These are phyloP conservation scores for Kalanchoe fedtschenkoi DNA, from an alignment of 164 flowering plant species.

Conservation along the genomic window DNA sequence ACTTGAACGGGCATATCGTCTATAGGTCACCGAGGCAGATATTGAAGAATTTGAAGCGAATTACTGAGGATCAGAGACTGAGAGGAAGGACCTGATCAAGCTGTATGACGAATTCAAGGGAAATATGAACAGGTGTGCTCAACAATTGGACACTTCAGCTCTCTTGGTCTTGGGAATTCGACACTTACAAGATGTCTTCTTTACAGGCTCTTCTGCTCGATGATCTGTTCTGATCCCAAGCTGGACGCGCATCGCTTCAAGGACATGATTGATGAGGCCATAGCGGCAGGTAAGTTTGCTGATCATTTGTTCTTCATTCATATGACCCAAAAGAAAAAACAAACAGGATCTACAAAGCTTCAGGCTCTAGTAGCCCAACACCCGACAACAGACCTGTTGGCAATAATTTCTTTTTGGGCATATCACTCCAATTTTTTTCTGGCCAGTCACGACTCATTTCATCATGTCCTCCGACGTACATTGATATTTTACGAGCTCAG, in stretches of 20 bases:
- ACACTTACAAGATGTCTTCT: neutral
- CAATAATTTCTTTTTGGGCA: too few species aligned
- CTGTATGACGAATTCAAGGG: constrained; percentile 69
- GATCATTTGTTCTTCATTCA: neutral
- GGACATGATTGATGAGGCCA: constrained; percentile 81
- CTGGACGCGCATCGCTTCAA: constrained; percentile 95
- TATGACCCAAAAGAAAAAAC: neutral
- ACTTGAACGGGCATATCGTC: neutral
- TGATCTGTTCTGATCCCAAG: constrained; percentile 90
- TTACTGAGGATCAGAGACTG: constrained; percentile 87
- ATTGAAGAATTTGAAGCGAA: constrained; percentile 91
- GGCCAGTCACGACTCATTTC: too few species aligned
- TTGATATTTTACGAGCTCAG: too few species aligned
- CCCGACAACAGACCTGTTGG: too few species aligned
- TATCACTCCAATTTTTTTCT: too few species aligned
- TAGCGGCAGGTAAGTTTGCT: constrained; percentile 51
- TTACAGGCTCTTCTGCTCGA: constrained; percentile 81
- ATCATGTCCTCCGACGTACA: too few species aligned
- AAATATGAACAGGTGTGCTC: constrained; percentile 68
- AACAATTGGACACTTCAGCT: neutral
- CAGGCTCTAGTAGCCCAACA: too few species aligned
- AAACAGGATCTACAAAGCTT: too few species aligned
- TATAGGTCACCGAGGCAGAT: constrained; percentile 85
- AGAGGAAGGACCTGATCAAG: constrained; percentile 71
- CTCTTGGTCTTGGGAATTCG: neutral